Percentiles rank a stretch among this genome's conserved stretches.
Evolutionary conservation across 345 rosid species (phyloP).

Genomic region (Brassica nigra): DNA sequence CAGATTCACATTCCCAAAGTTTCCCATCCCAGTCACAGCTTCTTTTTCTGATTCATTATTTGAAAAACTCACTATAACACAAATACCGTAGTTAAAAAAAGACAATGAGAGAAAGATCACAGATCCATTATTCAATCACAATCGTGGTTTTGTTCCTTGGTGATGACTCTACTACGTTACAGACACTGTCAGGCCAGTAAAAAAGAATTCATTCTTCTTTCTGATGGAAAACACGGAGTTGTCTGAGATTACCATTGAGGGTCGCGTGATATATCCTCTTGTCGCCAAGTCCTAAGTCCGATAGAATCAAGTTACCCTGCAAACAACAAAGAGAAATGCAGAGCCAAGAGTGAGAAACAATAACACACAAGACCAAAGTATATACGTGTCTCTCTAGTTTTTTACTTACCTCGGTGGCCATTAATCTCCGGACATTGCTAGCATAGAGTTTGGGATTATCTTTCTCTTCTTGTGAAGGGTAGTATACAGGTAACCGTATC

Average conservation of each 20-base stretch:
- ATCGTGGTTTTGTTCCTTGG: constrained; percentile 25
- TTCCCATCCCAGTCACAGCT: constrained; percentile 35
- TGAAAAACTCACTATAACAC: constrained; percentile 22
- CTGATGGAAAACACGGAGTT: constrained; percentile 95
- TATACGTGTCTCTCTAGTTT: background rate
- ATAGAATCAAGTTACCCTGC: constrained; percentile 79
- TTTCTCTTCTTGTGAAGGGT: constrained; percentile 89
- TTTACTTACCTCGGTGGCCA: constrained; percentile 79
- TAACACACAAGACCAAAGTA: background rate
- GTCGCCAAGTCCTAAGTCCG: constrained; percentile 93
- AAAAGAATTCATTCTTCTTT: constrained; percentile 44
- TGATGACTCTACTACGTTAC: constrained; percentile 42
- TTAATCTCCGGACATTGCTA: constrained; percentile 73
- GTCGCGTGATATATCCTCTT: constrained; percentile 96
- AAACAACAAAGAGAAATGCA: constrained; percentile 32
- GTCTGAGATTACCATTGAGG: constrained; percentile 98
- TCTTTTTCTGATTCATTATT: constrained; percentile 28
- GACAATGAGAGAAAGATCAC: constrained; percentile 4
- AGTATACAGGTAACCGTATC: constrained; percentile 70
- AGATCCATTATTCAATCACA: constrained; percentile 37
- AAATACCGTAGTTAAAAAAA: background rate
- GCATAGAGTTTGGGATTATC: constrained; percentile 88
- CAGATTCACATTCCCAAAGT: constrained; percentile 49
- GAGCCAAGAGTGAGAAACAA: constrained; percentile 1
- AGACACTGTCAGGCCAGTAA: constrained; percentile 32